phyloP scores from a whole-genome alignment of 768 basidiomycete species.

The Tulasnella sp. region DNA sequence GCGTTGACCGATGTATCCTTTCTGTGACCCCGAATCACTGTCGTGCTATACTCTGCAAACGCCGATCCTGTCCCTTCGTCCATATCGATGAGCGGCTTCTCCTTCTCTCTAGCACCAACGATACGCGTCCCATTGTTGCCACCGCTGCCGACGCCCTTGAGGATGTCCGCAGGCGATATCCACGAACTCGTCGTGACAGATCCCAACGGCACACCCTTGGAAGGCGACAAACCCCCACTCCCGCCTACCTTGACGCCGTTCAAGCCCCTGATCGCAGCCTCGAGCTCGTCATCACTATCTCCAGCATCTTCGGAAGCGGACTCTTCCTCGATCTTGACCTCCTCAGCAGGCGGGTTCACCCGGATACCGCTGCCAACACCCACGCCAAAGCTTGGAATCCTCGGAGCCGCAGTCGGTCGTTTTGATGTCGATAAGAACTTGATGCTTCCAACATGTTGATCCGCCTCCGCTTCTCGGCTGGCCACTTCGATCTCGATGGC shows the following conservation, averaged over 20 bases:
- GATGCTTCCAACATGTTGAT: slow-evolving; percentile 75
- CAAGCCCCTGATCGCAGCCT: slow-evolving; percentile 43
- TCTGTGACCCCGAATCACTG: slow-evolving; percentile 46
- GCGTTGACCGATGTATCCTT: slow-evolving; percentile 31
- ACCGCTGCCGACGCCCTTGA: slow-evolving; percentile 22
- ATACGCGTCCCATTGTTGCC: slow-evolving; percentile 7
- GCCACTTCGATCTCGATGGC: slow-evolving; percentile 79
- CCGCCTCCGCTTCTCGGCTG: slow-evolving; percentile 50
- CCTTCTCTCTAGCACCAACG: not conserved
- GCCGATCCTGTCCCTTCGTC: not conserved
- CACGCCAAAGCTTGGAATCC: slow-evolving; percentile 80
- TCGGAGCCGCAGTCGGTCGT: slow-evolving; percentile 47
- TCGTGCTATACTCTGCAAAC: slow-evolving; percentile 55
- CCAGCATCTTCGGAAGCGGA: not conserved
- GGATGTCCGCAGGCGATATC: slow-evolving; percentile 30
- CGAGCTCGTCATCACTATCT: slow-evolving; percentile 55
- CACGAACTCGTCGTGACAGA: slow-evolving; percentile 13
- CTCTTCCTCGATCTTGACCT: not conserved
- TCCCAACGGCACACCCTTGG: slow-evolving; percentile 1
- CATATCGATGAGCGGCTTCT: slow-evolving; percentile 14
- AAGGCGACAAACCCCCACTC: not conserved
- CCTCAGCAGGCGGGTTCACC: slow-evolving; percentile 34
- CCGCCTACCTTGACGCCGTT: slow-evolving; percentile 23
- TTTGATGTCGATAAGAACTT: slow-evolving; percentile 66
- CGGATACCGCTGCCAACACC: slow-evolving; percentile 53